A percentile compares a stretch with the other conserved stretches of the same genome.
Evolutionary conservation across 2,329 filamentous ascomycete genomes (phyloP).

Genomic region (Cytospora paraplurivora): DNA sequence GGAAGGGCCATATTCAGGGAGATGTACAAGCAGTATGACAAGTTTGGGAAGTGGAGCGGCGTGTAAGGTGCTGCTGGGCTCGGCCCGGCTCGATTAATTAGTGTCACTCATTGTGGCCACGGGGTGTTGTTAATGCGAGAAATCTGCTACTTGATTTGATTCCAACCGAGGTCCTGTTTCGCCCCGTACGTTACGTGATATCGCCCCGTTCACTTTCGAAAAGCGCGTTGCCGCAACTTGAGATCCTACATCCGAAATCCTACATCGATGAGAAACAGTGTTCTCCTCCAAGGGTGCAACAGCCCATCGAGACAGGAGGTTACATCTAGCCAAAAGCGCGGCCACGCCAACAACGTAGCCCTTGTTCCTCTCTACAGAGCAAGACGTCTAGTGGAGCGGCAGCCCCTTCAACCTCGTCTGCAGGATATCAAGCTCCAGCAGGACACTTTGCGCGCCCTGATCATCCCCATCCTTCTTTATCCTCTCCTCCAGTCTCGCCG

Average conservation of each 20-base stretch:
- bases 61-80: constrained; percentile 42
- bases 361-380: not conserved
- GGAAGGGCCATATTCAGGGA: constrained; percentile 61
- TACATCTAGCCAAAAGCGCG: not conserved
- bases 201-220: too few relatives aligned
- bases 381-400: constrained; percentile 18
- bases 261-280: too few relatives aligned
- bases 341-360: not conserved
- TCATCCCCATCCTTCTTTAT: constrained; percentile 18
- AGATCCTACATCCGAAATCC: too few relatives aligned
- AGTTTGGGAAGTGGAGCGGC: constrained; percentile 66
- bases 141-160: not conserved
- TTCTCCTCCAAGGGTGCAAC: too few relatives aligned
- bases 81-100: not conserved
- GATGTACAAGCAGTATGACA: constrained; percentile 61
- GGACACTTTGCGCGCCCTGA: constrained; percentile 15
- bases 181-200: too few relatives aligned
- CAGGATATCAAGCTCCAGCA: constrained; percentile 27
- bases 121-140: not conserved
- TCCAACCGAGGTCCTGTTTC: too few relatives aligned
- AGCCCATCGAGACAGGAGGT: not conserved
- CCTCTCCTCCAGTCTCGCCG: constrained; percentile 39
- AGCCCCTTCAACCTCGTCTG: constrained; percentile 25
- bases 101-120: not conserved
- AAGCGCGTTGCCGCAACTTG: too few relatives aligned